Evolutionary conservation across 345 rosid genomes (phyloP).

Genomic region (Aegle marmelos): DNA sequence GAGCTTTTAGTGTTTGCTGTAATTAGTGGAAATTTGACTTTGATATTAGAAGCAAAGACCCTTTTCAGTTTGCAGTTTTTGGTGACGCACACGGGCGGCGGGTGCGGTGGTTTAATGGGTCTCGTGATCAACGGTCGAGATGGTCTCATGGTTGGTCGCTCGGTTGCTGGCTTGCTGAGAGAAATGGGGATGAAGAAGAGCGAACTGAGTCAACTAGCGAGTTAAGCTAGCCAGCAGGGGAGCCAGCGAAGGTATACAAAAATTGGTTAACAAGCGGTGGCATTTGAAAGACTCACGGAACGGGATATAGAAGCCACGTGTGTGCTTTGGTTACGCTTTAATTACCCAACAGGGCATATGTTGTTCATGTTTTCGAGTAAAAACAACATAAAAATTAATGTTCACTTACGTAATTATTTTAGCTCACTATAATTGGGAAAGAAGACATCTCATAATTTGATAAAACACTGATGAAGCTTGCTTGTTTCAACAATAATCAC

Average conservation of each 20-base stretch:
- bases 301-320: not conserved
- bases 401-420: not conserved
- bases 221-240: too few species aligned
- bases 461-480: too few species aligned
- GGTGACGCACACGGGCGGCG: not conserved
- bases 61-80: not conserved
- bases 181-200: not conserved
- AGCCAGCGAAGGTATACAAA: not conserved
- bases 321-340: not conserved
- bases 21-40: slow-evolving; percentile 16
- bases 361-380: not conserved
- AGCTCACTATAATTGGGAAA: too few species aligned
- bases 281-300: not conserved
- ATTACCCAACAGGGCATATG: not conserved
- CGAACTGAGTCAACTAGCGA: not conserved
- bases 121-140: slow-evolving; percentile 12
- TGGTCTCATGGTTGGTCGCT: slow-evolving; percentile 9
- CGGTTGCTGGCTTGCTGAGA: too few species aligned
- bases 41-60: not conserved
- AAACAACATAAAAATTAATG: not conserved
- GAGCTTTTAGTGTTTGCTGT: not conserved
- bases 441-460: too few species aligned
- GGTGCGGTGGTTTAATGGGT: not conserved
- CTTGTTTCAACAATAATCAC: too few species aligned
- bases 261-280: not conserved